A percentile compares a stretch with the other conserved stretches of the same genome.
These are phyloP conservation scores for Raphidocelis subcapitata DNA, from an alignment of 139 green algal species.

Conservation along the genomic window DNA sequence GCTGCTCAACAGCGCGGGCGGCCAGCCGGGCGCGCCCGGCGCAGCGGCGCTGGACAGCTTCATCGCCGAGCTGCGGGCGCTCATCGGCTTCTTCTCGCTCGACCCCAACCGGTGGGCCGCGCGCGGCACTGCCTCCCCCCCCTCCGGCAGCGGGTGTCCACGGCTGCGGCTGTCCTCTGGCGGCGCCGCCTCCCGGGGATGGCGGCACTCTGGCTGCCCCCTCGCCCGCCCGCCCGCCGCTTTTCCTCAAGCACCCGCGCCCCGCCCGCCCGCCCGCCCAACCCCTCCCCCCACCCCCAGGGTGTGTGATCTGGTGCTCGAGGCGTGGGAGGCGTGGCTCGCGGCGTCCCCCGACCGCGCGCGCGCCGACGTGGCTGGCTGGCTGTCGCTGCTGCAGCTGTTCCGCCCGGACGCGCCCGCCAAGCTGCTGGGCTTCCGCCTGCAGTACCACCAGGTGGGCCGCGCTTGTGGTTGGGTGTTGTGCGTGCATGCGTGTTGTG, in stretches of 20 bases:
- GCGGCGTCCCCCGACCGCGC: slow-evolving; percentile 26
- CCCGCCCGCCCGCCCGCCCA: not conserved
- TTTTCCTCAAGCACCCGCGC: not conserved
- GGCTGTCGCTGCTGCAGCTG: slow-evolving; percentile 37
- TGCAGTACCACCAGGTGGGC: slow-evolving; percentile 50
- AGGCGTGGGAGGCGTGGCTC: slow-evolving; percentile 50
- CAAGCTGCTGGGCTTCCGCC: slow-evolving; percentile 64
- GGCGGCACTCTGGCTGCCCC: too few relatives aligned
- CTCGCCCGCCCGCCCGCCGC: too few relatives aligned
- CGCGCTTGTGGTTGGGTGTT: not conserved
- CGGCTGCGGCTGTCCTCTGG: too few relatives aligned
- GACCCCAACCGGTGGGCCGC: slow-evolving; percentile 78
- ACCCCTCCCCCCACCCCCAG: not conserved
- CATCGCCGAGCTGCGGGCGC: slow-evolving; percentile 50
- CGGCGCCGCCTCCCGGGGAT: too few relatives aligned
- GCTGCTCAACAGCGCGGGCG: slow-evolving; percentile 4
- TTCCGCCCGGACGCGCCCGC: slow-evolving; percentile 17
- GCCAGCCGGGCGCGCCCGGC: not conserved
- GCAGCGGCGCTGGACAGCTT: slow-evolving; percentile 3
- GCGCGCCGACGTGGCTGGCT: not conserved
- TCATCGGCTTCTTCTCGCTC: slow-evolving; percentile 90
- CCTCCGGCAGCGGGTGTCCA: too few relatives aligned
- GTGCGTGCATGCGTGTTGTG: not conserved
- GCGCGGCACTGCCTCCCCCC: too few relatives aligned
- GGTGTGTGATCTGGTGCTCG: slow-evolving; percentile 76